Evolutionary conservation across 441 rosid genomes (phyloP).

Genomic region (Jatropha podagrica): DNA sequence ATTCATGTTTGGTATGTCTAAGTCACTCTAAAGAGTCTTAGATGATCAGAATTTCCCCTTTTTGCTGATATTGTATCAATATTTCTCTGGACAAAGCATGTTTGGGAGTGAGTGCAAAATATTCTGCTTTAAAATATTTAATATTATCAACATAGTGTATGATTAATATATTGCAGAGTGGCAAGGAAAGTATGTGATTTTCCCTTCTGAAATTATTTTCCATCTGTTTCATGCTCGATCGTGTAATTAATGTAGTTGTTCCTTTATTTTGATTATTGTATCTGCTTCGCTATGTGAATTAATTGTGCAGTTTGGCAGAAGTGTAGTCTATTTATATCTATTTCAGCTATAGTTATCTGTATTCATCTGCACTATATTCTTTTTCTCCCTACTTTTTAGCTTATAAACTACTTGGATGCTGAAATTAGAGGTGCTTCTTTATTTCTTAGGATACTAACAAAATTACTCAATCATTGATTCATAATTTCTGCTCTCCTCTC

Average conservation of each 20-base stretch:
- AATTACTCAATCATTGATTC: neutral
- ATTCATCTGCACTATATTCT: neutral
- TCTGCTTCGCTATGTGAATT: neutral
- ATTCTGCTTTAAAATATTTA: conserved; percentile 3
- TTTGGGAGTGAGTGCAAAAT: neutral
- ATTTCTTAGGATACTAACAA: neutral
- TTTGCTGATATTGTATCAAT: neutral
- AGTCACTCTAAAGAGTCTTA: no score
- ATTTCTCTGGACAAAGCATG: conserved; percentile 7
- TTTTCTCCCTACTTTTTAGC: neutral
- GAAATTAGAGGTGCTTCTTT: neutral
- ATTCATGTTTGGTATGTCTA: neutral
- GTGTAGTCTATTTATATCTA: neutral
- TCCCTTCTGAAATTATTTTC: no score
- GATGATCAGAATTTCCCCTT: neutral
- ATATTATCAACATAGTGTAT: neutral
- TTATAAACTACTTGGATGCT: neutral
- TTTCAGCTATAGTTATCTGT: neutral
- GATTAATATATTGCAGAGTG: neutral
- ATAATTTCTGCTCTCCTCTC: neutral
- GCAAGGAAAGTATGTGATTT: neutral
- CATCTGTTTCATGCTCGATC: neutral
- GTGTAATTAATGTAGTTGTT: neutral
- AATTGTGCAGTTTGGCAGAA: neutral
- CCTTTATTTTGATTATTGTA: neutral